Percentiles rank a stretch among this genome's conserved stretches.
Evolutionary conservation across 352 stramenopile genomes (phyloP).

Genomic region (Aphanomyces astaci): DNA sequence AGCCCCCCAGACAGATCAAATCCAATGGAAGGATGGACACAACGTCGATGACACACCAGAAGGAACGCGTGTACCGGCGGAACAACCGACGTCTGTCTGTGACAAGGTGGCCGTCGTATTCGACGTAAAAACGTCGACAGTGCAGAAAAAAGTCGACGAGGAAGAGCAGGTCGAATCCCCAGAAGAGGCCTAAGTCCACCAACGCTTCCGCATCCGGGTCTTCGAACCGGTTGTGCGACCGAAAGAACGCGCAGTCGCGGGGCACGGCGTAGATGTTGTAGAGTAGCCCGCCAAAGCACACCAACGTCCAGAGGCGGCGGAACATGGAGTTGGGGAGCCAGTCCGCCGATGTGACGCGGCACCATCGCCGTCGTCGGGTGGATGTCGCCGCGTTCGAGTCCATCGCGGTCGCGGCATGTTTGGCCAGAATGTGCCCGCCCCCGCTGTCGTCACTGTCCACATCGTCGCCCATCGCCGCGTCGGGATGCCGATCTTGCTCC

Average conservation of each 20-base stretch:
- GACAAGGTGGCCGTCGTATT: slow-evolving; percentile 15
- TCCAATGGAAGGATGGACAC: slow-evolving; percentile 16
- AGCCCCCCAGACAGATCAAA: not conserved
- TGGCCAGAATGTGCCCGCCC: not conserved
- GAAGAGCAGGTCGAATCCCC: slow-evolving; percentile 18
- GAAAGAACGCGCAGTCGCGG: slow-evolving; percentile 21
- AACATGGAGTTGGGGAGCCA: slow-evolving; percentile 24
- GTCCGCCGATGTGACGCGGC: slow-evolving; percentile 14
- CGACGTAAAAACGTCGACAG: slow-evolving; percentile 14
- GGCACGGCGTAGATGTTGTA: slow-evolving; percentile 23
- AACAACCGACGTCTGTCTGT: slow-evolving; percentile 2
- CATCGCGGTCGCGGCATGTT: not conserved
- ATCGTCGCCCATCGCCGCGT: not conserved
- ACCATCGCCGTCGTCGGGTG: not conserved
- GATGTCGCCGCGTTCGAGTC: not conserved
- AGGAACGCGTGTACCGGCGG: not conserved
- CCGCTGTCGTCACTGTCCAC: not conserved
- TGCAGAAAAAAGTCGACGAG: slow-evolving; percentile 16
- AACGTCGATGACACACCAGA: slow-evolving; percentile 6
- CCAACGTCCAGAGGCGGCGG: slow-evolving; percentile 11
- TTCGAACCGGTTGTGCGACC: slow-evolving; percentile 20
- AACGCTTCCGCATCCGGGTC: slow-evolving; percentile 6
- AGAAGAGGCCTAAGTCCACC: slow-evolving; percentile 11
- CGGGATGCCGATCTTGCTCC: not conserved
- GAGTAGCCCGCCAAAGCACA: slow-evolving; percentile 14